Base-by-base conservation (phyloP, 139 green algal genomes). In the Nannochloris sp. region DNA sequence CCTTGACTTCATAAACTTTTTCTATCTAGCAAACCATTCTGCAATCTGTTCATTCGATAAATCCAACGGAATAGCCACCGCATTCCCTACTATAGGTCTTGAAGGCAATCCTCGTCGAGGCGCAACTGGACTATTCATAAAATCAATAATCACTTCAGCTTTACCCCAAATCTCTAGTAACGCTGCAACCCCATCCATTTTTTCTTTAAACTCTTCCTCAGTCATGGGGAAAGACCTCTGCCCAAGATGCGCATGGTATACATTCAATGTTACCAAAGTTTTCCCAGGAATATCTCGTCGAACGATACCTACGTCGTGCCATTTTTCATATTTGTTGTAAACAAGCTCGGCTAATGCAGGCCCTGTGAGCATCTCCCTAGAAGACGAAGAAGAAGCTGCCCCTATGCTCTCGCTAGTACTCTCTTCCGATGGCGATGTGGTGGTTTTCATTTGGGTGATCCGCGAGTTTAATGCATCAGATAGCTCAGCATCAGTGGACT, bases 181-280 rank as follows among this genome's bases (percentile, higher is more conserved):
- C 3, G 45, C 29, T 15, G 72, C 76, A 3, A 83, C 62, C 6
- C 47, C 54, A 33, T 80, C 72, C 37, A 83, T 36, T 39, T 83
- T 80, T 61, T 83, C 76, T 12, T 72, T 38, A 15, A 72, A 83
- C 12, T 75, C 63, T 45, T 68, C 58, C 46, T 72, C 66, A 3
- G 7, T 68, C 72, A 83, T 77, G 6, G 76, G 76, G 58, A 83
- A 83, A 53, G 38, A 64, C 25, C 65, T 70, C 72, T 81, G 72
- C 31, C 51, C 71, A 10, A 80, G 66, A 61, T 80, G 61, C 10
- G 54, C 30, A 46, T 59, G n/a, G 6, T 51, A 65, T 15, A 72
- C 37, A 32, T 76, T 76, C 19, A 76, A 54, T 32, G 44, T 59
- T 30, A 76, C 65, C 12, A 76, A 39, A 25, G 70, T 72, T 54